phyloP scores from a whole-genome alignment of 139 green algal species.

The Nannochloris sp. region DNA sequence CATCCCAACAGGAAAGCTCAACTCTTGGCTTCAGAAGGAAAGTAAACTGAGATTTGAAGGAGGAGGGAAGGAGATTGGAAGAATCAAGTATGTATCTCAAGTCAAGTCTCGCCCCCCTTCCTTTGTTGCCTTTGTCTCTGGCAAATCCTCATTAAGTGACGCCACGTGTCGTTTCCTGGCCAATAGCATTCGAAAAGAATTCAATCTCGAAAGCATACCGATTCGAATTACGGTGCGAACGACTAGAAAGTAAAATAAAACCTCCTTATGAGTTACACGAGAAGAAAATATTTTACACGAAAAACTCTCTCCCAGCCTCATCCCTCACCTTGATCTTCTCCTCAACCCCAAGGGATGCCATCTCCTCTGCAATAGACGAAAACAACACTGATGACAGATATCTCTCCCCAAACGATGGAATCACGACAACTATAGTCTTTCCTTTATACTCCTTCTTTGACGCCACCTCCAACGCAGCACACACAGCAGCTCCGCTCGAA shows the following conservation, averaged over 20 bases:
- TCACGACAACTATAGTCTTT: slow-evolving; percentile 40
- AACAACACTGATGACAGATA: slow-evolving; percentile 69
- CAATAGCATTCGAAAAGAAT: slow-evolving; percentile 12
- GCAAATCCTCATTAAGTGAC: slow-evolving; percentile 8
- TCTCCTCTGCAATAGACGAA: slow-evolving; percentile 36
- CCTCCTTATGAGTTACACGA: not conserved
- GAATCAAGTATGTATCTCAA: slow-evolving; percentile 59
- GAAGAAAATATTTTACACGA: slow-evolving; percentile 27
- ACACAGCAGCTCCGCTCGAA: slow-evolving; percentile 45
- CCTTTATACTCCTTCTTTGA: slow-evolving; percentile 38
- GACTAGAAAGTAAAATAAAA: not conserved
- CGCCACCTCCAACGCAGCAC: slow-evolving; percentile 34
- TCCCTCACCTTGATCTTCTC: slow-evolving; percentile 57
- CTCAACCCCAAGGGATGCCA: slow-evolving; percentile 54
- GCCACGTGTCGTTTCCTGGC: slow-evolving; percentile 11
- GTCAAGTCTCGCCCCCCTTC: slow-evolving; percentile 62
- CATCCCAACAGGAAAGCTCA: slow-evolving; percentile 43
- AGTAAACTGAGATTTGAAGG: slow-evolving; percentile 6
- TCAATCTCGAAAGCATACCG: slow-evolving; percentile 21
- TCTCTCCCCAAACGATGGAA: slow-evolving; percentile 31
- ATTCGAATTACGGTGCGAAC: slow-evolving; percentile 15
- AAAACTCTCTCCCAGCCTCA: slow-evolving; percentile 53
- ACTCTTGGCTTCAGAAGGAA: slow-evolving; percentile 43
- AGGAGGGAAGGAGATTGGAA: slow-evolving; percentile 26
- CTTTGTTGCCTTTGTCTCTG: slow-evolving; percentile 55